Evolutionary conservation across 192 early-diverging fungal species (phyloP).

Genomic region (Endogone sp.): DNA sequence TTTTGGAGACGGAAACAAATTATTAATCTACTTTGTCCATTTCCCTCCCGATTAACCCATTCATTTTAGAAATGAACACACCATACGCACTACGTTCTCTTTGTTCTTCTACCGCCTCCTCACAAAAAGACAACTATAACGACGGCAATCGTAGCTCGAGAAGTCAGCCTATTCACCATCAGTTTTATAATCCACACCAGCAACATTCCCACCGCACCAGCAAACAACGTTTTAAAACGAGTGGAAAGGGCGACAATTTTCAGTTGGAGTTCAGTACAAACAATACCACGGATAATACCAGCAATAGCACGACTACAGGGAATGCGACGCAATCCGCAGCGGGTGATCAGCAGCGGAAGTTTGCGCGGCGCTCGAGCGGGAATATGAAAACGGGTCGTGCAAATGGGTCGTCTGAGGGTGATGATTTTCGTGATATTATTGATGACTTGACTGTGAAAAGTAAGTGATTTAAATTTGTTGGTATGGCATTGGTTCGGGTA

Average conservation of each 20-base stretch:
- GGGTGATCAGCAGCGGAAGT: background rate
- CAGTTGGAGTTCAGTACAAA: background rate
- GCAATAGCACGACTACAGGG: background rate
- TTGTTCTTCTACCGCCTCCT: background rate
- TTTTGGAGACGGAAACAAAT: too few species aligned
- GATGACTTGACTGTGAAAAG: background rate
- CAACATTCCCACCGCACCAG: background rate
- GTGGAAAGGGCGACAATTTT: background rate
- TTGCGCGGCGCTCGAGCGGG: background rate
- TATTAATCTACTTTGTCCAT: background rate
- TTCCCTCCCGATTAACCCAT: background rate
- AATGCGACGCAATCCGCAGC: background rate
- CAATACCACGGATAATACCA: background rate
- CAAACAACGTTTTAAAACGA: background rate
- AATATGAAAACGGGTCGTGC: background rate
- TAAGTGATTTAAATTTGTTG: background rate
- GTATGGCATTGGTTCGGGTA: too few species aligned
- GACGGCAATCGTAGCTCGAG: background rate
- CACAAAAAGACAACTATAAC: background rate
- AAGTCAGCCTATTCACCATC: background rate
- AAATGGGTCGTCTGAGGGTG: background rate
- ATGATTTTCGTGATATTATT: constrained; percentile 3
- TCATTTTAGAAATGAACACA: background rate
- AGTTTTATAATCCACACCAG: background rate
- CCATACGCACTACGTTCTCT: background rate